A percentile compares a stretch with the other conserved stretches of the same genome.
Evolutionary conservation across 163 green algal species (phyloP).

Genomic region (Chloroidium sp.): DNA sequence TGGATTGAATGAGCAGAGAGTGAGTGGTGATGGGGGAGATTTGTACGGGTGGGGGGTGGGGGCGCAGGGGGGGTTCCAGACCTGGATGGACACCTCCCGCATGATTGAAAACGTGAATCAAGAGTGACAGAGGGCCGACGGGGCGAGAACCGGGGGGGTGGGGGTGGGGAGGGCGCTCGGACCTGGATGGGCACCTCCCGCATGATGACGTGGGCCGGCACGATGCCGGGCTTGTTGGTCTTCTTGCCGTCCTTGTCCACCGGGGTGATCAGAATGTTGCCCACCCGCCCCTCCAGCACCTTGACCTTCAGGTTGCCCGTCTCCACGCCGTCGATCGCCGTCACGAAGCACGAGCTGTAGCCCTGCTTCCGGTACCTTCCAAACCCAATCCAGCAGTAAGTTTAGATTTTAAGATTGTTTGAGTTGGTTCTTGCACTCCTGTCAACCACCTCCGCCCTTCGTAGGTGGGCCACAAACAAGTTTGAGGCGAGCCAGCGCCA

Average conservation of each 20-base stretch:
- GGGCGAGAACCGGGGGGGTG: background rate
- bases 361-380: slow-evolving; percentile 80
- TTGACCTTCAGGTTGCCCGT: slow-evolving; percentile 61
- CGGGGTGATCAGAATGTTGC: slow-evolving; percentile 37
- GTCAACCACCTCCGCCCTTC: too few relatives aligned
- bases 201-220: slow-evolving; percentile 43
- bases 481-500: too few relatives aligned
- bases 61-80: too few relatives aligned
- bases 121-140: background rate
- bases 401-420: too few relatives aligned
- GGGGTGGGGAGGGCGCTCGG: slow-evolving; percentile 17
- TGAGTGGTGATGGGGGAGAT: too few relatives aligned
- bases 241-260: slow-evolving; percentile 61
- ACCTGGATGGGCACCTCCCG: slow-evolving; percentile 61
- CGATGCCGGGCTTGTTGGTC: slow-evolving; percentile 32
- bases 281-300: slow-evolving; percentile 55
- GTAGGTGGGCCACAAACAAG: too few relatives aligned
- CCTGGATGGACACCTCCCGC: too few relatives aligned
- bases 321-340: slow-evolving; percentile 84
- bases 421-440: too few relatives aligned
- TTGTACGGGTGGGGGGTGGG: too few relatives aligned
- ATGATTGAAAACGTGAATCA: too few relatives aligned
- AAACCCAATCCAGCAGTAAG: too few relatives aligned
- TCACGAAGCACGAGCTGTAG: slow-evolving; percentile 73
- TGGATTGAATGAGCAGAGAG: too few relatives aligned